Base-by-base conservation (phyloP, 1,284 basidiomycete genomes). In the Sporisorium iseilematis-ciliati region DNA sequence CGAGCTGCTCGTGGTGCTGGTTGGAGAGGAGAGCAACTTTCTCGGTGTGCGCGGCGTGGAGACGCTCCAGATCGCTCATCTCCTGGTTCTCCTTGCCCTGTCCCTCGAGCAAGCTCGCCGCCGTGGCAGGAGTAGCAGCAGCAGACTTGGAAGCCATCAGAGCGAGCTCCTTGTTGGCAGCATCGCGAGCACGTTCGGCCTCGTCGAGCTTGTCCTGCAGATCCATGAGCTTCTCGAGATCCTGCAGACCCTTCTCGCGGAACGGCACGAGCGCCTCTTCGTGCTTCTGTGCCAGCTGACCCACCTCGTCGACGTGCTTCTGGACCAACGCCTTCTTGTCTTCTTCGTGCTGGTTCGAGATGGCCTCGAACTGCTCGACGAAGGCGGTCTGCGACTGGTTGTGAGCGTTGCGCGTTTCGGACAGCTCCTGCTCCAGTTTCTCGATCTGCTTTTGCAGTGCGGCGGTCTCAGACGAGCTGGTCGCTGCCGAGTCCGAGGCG, bases 41-140 rank as follows among this genome's bases (percentile, higher is more conserved):
- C 21, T 78, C 75, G 12, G 72, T 78, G 67, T 78, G 75, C 3
- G 75, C 75, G 5, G 60, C 65, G 41, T 78, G 71, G 18, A 78
- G 72, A 23, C 68, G 64, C 52, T 78, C 75, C 31, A 78, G 58
- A 48, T 78, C 75, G 46, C 42, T 66, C 64, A 66, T 64, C 49
- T 65, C 58, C 23, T 70, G 58, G n/a, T 63, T 65, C 58, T 73
- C 67, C 21, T 70, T 66, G 33, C 60, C 59, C 31, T 72, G 65
- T 2, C 57, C 50, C 21, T 68, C 62, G 10, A 68, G 58, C 45
- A 68, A 42, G 55, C 58, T 65, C 35, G 63, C 58, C 2, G 68
- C 65, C 0, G 68, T 58, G n/a, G 62, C 60, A 2, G 65, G 60
- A 23, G 62, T 42, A 16, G 72, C 57, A 16, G 65, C 58, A 7